Base-by-base conservation (phyloP, 768 basidiomycete genomes). In the Gymnopilus dilepis region DNA sequence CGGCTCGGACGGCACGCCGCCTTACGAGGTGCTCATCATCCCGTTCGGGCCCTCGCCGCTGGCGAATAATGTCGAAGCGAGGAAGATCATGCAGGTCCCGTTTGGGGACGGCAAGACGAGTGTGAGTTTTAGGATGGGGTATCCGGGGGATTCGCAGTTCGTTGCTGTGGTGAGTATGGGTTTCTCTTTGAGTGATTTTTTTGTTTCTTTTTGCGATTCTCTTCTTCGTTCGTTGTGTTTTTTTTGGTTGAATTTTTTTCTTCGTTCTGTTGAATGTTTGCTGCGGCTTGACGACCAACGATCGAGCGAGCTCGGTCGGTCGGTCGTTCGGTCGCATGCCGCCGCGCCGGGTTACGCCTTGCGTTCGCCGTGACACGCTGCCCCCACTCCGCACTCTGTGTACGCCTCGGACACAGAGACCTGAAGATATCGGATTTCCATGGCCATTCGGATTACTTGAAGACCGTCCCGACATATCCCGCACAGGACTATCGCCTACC, bases 141-240 rank as follows among this genome's bases (percentile, higher is more conserved):
- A 82, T 69, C 91, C 91, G 0, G 78, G 74, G 50, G 80, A 85
- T 69, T 89, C 90, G 3, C 87, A 90, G 67, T 87, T 94, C 56
- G 89, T 93, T 24, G 86, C 88, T 4, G 87, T 92, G 68, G 91
- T 91, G 67, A 76, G 89, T 85, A 31, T 22, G 30, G 30, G 41
- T n/a, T 31, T 34, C 48, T 60, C 24, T 28, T 54, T 8, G 33
- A 9, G 52, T 26, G 6, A 8, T 55, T 59, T 38, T 31, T 28
- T 31, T 37, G 24, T 15, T n/a, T 30, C 26, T 56, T 37, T 31
- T 51, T 41, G 17, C 31, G 15, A 4, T 26, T 56, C 6, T 40
- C 33, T 12, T 51, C 13, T 17, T 52, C 31, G 26, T 51, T 57
- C 43, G 38, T 22, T 41, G 30, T 51, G 8, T 31, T 34, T 55